Conservation (phyloP, 1,139 yeast species). For the Kurtzmaniella natalensis region DNA sequence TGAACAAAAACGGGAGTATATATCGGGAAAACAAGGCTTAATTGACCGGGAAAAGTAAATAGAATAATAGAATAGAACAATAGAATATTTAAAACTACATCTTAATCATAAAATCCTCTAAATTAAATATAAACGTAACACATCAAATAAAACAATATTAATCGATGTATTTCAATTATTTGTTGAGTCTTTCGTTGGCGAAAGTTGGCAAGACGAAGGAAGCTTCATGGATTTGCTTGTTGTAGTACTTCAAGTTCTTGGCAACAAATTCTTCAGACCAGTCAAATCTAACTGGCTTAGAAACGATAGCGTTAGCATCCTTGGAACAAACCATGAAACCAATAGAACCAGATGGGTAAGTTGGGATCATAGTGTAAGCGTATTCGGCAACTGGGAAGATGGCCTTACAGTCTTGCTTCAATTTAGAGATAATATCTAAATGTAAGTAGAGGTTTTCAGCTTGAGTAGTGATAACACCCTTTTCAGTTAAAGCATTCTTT, state of each 20-base stretch:
- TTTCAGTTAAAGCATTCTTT: conserved; percentile 72
- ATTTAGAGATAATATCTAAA: conserved; percentile 69
- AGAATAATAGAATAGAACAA: background rate
- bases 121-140: background rate
- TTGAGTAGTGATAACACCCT: conserved; percentile 89
- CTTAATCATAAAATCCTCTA: background rate
- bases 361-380: conserved; percentile 85
- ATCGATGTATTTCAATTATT: conserved; percentile 7
- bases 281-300: conserved; percentile 60
- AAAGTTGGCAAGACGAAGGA: conserved; percentile 85
- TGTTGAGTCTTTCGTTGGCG: conserved; percentile 50
- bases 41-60: too few species aligned
- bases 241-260: conserved; percentile 72
- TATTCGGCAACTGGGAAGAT: conserved; percentile 88
- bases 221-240: conserved; percentile 73
- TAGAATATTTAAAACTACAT: background rate
- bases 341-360: conserved; percentile 90
- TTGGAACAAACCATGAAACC: conserved; percentile 93
- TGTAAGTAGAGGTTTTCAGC: conserved; percentile 91
- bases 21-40: too few species aligned
- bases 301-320: conserved; percentile 58
- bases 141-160: too few species aligned
- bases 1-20: too few species aligned
- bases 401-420: conserved; percentile 68
- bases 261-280: conserved; percentile 61